Evolutionary conservation across 2,329 filamentous ascomycete species (phyloP).

Genomic region (Penicillium oxalicum): DNA sequence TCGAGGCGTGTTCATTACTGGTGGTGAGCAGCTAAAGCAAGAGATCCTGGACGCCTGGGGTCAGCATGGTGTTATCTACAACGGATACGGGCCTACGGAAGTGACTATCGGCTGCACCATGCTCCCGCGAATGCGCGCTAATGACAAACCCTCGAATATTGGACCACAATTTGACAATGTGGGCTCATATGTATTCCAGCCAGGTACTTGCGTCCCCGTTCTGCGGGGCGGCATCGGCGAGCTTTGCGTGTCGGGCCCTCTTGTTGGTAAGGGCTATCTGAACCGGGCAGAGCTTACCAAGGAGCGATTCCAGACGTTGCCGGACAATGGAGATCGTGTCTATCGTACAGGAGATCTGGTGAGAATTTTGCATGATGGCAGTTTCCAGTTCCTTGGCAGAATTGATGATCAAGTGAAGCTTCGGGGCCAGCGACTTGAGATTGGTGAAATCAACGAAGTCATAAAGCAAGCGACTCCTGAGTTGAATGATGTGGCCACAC

Average conservation of each 20-base stretch:
- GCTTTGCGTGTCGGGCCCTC: slow-evolving; percentile 76
- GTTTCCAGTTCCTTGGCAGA: slow-evolving; percentile 80
- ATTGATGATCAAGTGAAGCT: slow-evolving; percentile 91
- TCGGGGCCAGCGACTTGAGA: slow-evolving; percentile 79
- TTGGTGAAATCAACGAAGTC: slow-evolving; percentile 83
- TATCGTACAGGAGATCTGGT: slow-evolving; percentile 90
- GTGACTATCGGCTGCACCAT: slow-evolving; percentile 90
- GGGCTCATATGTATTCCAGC: slow-evolving; percentile 69
- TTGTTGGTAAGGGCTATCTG: slow-evolving; percentile 86
- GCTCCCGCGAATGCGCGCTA: slow-evolving; percentile 70
- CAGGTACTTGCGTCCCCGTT: slow-evolving; percentile 64
- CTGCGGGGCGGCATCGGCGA: slow-evolving; percentile 76
- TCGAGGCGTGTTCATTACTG: slow-evolving; percentile 84
- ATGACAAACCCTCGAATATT: slow-evolving; percentile 81
- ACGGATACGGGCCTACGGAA: slow-evolving; percentile 88
- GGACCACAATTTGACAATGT: slow-evolving; percentile 83
- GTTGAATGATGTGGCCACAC: slow-evolving; percentile 66
- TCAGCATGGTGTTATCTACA: slow-evolving; percentile 72
- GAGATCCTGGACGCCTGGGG: slow-evolving; percentile 88
- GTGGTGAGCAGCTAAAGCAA: slow-evolving; percentile 80
- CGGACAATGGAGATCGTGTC: slow-evolving; percentile 54
- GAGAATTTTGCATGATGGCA: slow-evolving; percentile 69
- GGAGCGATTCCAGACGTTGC: slow-evolving; percentile 66
- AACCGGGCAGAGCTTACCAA: slow-evolving; percentile 70
- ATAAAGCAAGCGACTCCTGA: slow-evolving; percentile 57